phyloP scores from a whole-genome alignment of 1,284 basidiomycete genomes.

The Boletus austroedulis region DNA sequence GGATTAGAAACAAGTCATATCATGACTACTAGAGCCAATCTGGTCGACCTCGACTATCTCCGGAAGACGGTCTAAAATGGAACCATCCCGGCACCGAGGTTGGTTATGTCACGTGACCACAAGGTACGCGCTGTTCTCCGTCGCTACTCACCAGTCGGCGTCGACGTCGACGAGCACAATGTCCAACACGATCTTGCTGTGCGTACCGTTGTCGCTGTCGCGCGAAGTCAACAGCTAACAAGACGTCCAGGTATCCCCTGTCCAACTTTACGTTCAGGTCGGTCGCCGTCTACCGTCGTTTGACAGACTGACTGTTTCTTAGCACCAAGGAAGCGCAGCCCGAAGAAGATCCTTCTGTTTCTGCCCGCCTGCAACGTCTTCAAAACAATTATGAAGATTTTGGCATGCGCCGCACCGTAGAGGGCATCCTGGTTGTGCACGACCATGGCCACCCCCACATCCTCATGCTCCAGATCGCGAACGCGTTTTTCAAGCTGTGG shows the following conservation, averaged over 20 bases:
- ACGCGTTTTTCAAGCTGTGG: slow-evolving; percentile 97
- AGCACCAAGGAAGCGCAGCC: slow-evolving; percentile 93
- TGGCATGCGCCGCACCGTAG: slow-evolving; percentile 91
- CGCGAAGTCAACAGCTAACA: background rate
- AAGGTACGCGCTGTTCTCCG: background rate
- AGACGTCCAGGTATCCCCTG: slow-evolving; percentile 62
- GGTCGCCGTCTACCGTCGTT: slow-evolving; percentile 2
- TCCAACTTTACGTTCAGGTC: slow-evolving; percentile 86
- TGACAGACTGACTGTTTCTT: slow-evolving; percentile 5
- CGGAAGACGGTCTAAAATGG: background rate
- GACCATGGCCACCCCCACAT: slow-evolving; percentile 94
- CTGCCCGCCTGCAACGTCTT: slow-evolving; percentile 81
- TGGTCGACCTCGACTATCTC: background rate
- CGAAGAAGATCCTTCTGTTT: slow-evolving; percentile 94
- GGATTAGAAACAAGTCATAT: background rate
- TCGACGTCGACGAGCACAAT: slow-evolving; percentile 39
- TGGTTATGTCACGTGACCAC: slow-evolving; percentile 18
- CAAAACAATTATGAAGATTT: slow-evolving; percentile 97
- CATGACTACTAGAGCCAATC: background rate
- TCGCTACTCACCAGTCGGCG: slow-evolving; percentile 23
- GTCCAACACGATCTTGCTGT: slow-evolving; percentile 78
- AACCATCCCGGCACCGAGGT: slow-evolving; percentile 1
- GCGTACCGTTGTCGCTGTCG: slow-evolving; percentile 31
- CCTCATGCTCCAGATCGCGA: slow-evolving; percentile 96
- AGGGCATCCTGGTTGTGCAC: slow-evolving; percentile 95